Conservation (phyloP, 257 asterid species). For the Jaltomata sinuosa region DNA sequence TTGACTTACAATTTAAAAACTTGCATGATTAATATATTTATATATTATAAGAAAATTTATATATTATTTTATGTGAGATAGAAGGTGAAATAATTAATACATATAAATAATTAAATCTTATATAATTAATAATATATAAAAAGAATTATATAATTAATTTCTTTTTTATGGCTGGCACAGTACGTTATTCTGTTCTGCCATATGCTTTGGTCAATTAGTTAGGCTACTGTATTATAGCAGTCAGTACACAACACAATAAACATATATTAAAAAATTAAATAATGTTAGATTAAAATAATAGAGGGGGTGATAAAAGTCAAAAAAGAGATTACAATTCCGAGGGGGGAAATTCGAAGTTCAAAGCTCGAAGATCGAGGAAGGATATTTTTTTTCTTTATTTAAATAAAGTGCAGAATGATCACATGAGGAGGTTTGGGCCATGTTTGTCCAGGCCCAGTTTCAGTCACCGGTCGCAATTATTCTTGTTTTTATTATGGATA, state of each 20-base stretch:
- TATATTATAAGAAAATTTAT: too few species aligned
- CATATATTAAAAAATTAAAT: too few species aligned
- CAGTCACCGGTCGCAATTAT: background rate
- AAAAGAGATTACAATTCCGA: constrained; percentile 23
- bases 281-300: background rate
- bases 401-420: constrained; percentile 29
- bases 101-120: too few species aligned
- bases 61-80: too few species aligned
- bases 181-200: background rate
- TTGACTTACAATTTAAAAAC: too few species aligned
- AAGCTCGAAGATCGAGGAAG: constrained; percentile 40
- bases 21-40: too few species aligned
- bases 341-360: constrained; percentile 45
- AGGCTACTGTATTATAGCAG: background rate
- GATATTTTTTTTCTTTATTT: background rate
- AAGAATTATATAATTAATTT: too few species aligned
- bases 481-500: background rate
- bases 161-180: background rate
- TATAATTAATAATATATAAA: too few species aligned
- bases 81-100: too few species aligned
- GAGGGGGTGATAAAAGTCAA: constrained; percentile 32
- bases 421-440: constrained; percentile 24
- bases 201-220: background rate
- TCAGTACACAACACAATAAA: too few species aligned
- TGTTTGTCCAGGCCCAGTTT: background rate